Evolutionary conservation across 768 basidiomycete species (phyloP).

Genomic region (Sarcodon aspratus): DNA sequence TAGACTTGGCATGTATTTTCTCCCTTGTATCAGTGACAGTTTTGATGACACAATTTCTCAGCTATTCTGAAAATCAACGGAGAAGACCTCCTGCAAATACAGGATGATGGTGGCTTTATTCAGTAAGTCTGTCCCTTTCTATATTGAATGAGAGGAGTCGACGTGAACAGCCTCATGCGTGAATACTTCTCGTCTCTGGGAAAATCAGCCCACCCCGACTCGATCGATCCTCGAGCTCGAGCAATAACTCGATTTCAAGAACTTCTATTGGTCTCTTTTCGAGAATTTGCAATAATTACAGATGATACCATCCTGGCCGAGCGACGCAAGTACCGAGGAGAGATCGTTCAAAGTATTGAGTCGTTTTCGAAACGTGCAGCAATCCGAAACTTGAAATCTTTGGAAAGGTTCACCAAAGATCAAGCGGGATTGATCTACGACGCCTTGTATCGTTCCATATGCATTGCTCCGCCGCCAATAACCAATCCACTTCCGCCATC

Average conservation of each 20-base stretch:
- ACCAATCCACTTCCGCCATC: conserved; percentile 42
- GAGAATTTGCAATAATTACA: conserved; percentile 93
- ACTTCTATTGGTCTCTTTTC: conserved; percentile 90
- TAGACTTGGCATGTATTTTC: conserved; percentile 44
- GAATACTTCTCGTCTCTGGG: conserved; percentile 91
- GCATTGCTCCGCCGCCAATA: conserved; percentile 19
- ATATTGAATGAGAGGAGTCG: too few relatives aligned
- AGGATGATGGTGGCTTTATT: conserved; percentile 95
- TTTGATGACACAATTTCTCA: conserved; percentile 12
- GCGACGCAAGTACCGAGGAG: conserved; percentile 73
- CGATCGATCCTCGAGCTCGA: conserved; percentile 77
- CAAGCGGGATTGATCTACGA: conserved; percentile 88
- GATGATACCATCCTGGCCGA: conserved; percentile 89
- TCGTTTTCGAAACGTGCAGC: conserved; percentile 88
- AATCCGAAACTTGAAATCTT: conserved; percentile 71
- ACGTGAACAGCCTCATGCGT: conserved; percentile 66
- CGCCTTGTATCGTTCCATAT: conserved; percentile 78
- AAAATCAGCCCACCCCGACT: conserved; percentile 86
- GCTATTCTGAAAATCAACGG: conserved; percentile 98
- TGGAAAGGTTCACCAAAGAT: conserved; percentile 79
- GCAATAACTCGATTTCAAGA: conserved; percentile 98
- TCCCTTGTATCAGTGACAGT: background rate
- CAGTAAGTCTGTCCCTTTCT: conserved; percentile 40
- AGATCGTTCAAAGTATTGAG: conserved; percentile 90
- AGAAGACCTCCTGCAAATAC: conserved; percentile 80